Percentiles rank a stretch among this genome's conserved stretches.
Evolutionary conservation across 306 rosid species (phyloP).

Genomic region (Rosa rugosa): DNA sequence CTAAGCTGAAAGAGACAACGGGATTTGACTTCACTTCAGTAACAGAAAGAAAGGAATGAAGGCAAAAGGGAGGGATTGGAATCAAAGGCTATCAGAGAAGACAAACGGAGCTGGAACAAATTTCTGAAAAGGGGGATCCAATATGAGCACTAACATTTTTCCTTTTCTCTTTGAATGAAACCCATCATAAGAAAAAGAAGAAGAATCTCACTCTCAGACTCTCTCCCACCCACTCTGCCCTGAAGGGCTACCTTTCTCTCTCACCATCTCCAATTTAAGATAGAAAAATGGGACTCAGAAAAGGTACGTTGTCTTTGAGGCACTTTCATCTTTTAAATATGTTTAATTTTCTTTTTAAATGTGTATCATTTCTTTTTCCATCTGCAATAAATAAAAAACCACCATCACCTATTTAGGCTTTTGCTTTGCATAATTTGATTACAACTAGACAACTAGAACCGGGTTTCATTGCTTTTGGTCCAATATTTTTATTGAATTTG

Average conservation of each 20-base stretch:
- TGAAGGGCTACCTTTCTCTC: conserved; percentile 15
- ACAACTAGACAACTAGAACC: conserved; percentile 41
- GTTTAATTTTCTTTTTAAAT: not conserved
- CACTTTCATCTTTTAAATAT: not conserved
- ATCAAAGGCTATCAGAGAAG: conserved; percentile 60
- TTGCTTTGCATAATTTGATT: conserved; percentile 28
- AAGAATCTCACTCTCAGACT: conserved; percentile 32
- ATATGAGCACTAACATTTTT: conserved; percentile 33
- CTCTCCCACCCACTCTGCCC: conserved; percentile 22
- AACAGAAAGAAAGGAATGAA: conserved; percentile 20
- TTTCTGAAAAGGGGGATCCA: conserved; percentile 46
- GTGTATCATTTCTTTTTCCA: conserved; percentile 5
- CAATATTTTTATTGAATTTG: conserved; percentile 31
- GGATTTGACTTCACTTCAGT: conserved; percentile 36
- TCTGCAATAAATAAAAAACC: conserved; percentile 29
- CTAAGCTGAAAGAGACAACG: conserved; percentile 39
- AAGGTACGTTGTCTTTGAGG: not conserved
- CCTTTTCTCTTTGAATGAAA: conserved; percentile 27
- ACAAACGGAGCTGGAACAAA: conserved; percentile 74
- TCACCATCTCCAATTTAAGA: conserved; percentile 14
- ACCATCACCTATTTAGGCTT: conserved; percentile 6
- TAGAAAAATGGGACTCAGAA: conserved; percentile 17
- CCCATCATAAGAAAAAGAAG: conserved; percentile 33
- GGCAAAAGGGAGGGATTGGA: conserved; percentile 40
- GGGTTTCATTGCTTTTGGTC: conserved; percentile 33